Base-by-base conservation (phyloP, 1,284 basidiomycete genomes). In the Lentinus polychrous region DNA sequence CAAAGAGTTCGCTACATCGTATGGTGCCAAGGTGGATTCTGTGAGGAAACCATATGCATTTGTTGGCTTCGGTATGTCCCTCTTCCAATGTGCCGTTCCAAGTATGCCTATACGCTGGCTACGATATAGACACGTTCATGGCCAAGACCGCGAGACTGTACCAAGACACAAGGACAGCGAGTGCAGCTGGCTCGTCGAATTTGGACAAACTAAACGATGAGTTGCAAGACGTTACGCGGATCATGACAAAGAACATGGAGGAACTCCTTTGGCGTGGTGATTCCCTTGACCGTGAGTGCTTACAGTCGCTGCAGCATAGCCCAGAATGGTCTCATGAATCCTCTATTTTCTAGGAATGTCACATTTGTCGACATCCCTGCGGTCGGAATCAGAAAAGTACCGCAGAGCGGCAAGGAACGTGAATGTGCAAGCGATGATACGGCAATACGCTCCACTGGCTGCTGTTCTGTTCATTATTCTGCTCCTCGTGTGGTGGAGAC, bases 241-340 rank as follows among this genome's bases (percentile, higher is more conserved):
- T 99, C 69, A 99, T 99, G 96, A 98, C 95, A n/a, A 99, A 99
- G 74, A 99, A 99, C 66, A 99, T 99, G 95, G 96, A 99, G 67
- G 96, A 99, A 68, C 71, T 99, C 49, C 71, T 99, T 34, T 98
- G 94, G 95, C 76, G 95, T 65, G 95, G 95, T 18, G 95, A 99
- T 65, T 94, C 91, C 35, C 75, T 99, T 52, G 95, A 98, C 66
- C 80, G 94, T 94, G 61, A 59, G 27, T 10, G 10, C 5, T 5
- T 27, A 27, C 5, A 27, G 27, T 27, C 27, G 5, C 27, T 27
- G 5, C 27, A 10, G 27, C 27, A 10, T 27, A 10, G 27, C 10
- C 10, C 27, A 10, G 10, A 5, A 5, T 27, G 27, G 27, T 3
- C 86, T 66, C 24, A 33, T 36, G 35, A 37, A 32, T 38, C 43